A percentile compares a stretch with the other conserved stretches of the same genome.
These are phyloP conservation scores for Colletotrichum paranaense DNA, from an alignment of 2,329 filamentous ascomycete genomes.

Conservation along the genomic window DNA sequence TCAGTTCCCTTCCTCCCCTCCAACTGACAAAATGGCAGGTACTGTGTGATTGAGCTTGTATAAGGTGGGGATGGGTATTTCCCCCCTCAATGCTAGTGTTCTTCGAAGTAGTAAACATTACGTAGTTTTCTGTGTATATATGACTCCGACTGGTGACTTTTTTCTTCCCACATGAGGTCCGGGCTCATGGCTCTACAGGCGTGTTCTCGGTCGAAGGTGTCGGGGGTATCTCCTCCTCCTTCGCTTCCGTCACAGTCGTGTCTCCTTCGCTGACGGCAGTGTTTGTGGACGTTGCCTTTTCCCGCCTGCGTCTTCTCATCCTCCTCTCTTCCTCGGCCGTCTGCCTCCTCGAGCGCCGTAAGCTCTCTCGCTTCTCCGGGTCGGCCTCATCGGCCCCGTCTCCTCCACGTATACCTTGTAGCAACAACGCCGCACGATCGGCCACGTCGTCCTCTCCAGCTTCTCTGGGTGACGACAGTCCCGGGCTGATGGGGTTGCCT, in stretches of 20 bases:
- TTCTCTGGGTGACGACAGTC: conserved; percentile 54
- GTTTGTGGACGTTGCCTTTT: conserved; percentile 61
- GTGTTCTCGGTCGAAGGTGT: conserved; percentile 36
- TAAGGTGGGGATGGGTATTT: conserved; percentile 16
- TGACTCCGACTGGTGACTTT: conserved; percentile 21
- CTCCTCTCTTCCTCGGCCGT: conserved; percentile 84
- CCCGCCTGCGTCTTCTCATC: conserved; percentile 73
- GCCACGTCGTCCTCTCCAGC: conserved; percentile 80
- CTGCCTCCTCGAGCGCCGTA: conserved; percentile 72
- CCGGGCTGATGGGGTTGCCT: conserved; percentile 63
- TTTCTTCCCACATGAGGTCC: conserved; percentile 17
- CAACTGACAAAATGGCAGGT: background rate
- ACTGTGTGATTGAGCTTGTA: background rate
- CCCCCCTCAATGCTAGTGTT: conserved; percentile 10
- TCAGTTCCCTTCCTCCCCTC: background rate
- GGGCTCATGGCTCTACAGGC: conserved; percentile 35
- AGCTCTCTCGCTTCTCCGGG: conserved; percentile 65
- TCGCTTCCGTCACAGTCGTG: conserved; percentile 29
- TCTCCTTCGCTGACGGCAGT: conserved; percentile 39
- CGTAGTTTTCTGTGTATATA: conserved; percentile 33
- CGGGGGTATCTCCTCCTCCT: conserved; percentile 36
- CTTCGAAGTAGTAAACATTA: conserved; percentile 37
- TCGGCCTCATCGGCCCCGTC: conserved; percentile 66
- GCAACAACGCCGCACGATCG: conserved; percentile 82
- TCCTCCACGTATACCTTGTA: conserved; percentile 83